Evolutionary conservation across 768 basidiomycete genomes (phyloP).

Genomic region (Amanita phalloides): DNA sequence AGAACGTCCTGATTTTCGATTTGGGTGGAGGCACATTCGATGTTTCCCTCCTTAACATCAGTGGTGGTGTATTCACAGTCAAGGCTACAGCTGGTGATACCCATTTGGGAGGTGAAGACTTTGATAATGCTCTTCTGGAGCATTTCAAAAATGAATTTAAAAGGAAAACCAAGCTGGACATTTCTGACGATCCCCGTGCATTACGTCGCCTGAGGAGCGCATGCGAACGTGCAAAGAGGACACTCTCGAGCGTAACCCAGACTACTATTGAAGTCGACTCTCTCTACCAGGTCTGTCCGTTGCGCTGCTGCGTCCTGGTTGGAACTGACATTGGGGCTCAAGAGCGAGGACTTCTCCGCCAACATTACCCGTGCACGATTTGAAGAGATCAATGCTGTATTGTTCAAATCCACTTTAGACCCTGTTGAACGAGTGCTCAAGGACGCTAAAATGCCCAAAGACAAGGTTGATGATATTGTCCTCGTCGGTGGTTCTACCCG

Average conservation of each 20-base stretch:
- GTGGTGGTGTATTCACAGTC: conserved; percentile 96
- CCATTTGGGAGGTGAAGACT: conserved; percentile 99
- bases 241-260: conserved; percentile 95
- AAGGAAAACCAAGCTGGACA: conserved; percentile 93
- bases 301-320: not conserved
- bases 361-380: conserved; percentile 99
- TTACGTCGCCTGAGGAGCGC: conserved; percentile 92
- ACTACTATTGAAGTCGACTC: conserved; percentile 99
- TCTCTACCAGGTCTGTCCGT: conserved; percentile 67
- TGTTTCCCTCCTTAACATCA: conserved; percentile 97
- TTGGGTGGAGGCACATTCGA: conserved; percentile 99
- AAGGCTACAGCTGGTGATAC: conserved; percentile 99
- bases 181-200: conserved; percentile 94
- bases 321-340: not conserved
- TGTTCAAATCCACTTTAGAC: conserved; percentile 96
- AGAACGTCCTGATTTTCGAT: conserved; percentile 99
- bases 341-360: conserved; percentile 97
- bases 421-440: conserved; percentile 99
- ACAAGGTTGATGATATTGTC: conserved; percentile 98
- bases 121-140: conserved; percentile 95
- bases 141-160: conserved; percentile 99
- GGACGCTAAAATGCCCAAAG: conserved; percentile 96
- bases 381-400: conserved; percentile 93
- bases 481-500: conserved; percentile 99
- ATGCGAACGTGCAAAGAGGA: conserved; percentile 99